Percentiles rank a stretch among this genome's conserved stretches.
Conservation (phyloP, 768 basidiomycete species). For the Suillus plorans region DNA sequence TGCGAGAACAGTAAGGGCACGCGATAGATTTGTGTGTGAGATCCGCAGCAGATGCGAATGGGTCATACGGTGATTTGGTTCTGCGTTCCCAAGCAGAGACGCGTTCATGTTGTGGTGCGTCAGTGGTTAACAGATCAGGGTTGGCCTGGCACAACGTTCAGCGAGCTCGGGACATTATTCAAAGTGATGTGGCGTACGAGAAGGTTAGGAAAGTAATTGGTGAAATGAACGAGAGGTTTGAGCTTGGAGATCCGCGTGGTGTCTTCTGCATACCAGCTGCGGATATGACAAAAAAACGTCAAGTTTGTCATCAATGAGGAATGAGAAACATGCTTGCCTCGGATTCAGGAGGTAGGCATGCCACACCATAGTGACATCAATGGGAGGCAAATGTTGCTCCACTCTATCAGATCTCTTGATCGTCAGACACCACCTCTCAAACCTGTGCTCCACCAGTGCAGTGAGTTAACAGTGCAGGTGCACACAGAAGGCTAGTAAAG, state of each 20-base stretch:
- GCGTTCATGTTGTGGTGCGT: neutral
- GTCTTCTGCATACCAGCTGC: conserved; percentile 29
- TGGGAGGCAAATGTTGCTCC: conserved; percentile 27
- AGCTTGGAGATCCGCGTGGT: conserved; percentile 1
- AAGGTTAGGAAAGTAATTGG: conserved; percentile 10
- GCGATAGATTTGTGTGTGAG: conserved; percentile 21
- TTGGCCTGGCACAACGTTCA: neutral
- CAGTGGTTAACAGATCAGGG: conserved; percentile 3
- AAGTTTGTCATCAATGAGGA: neutral
- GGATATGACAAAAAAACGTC: neutral
- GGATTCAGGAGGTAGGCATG: conserved; percentile 41
- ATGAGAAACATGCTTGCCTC: conserved; percentile 20
- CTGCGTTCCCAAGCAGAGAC: conserved; percentile 6
- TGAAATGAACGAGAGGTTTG: neutral
- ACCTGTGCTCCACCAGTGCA: conserved; percentile 20
- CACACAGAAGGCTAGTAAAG: neutral
- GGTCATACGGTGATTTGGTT: conserved; percentile 23
- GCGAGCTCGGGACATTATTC: neutral
- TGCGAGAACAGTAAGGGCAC: conserved; percentile 30
- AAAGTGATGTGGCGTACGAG: conserved; percentile 11
- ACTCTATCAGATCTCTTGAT: conserved; percentile 4
- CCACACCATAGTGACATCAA: conserved; percentile 43
- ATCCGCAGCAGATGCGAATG: conserved; percentile 22
- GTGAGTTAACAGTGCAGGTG: neutral
- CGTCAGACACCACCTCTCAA: conserved; percentile 32